These are phyloP conservation scores for Capillidium heterosporum DNA, from an alignment of 371 early-diverging fungal species.

Conservation along the genomic window DNA sequence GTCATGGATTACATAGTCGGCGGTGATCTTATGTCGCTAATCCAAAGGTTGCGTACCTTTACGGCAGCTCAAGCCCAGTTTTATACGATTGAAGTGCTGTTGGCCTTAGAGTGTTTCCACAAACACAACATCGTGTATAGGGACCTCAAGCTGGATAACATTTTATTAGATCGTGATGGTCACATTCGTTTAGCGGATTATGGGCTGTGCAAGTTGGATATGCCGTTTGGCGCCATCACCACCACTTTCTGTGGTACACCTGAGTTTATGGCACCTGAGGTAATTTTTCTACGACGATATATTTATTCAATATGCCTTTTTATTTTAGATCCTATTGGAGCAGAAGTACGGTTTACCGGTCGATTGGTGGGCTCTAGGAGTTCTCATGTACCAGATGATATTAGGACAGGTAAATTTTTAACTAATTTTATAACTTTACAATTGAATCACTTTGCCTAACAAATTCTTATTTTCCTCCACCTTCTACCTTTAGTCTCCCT, in stretches of 20 bases:
- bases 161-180: slow-evolving; percentile 79
- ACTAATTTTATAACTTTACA: neutral
- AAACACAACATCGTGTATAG: slow-evolving; percentile 83
- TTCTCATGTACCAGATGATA: slow-evolving; percentile 88
- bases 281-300: slow-evolving; percentile 5
- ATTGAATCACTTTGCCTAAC: too few relatives aligned
- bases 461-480: neutral
- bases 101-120: slow-evolving; percentile 94
- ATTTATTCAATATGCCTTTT: neutral
- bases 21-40: slow-evolving; percentile 98
- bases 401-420: slow-evolving; percentile 36
- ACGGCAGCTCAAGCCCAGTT: slow-evolving; percentile 81
- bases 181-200: slow-evolving; percentile 98
- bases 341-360: slow-evolving; percentile 64
- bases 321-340: slow-evolving; percentile 52
- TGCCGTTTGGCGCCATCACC: slow-evolving; percentile 64
- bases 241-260: slow-evolving; percentile 98
- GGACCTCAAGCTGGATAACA: slow-evolving; percentile 97
- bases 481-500: slow-evolving; percentile 54
- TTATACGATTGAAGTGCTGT: slow-evolving; percentile 90
- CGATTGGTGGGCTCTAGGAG: slow-evolving; percentile 92
- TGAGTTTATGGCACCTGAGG: slow-evolving; percentile 99
- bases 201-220: slow-evolving; percentile 93
- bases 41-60: slow-evolving; percentile 69
- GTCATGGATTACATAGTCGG: slow-evolving; percentile 98